Evolutionary conservation across 768 basidiomycete species (phyloP), one percentile per base, ranked within the genome.

Genomic region (Tulasnella calospora): DNA sequence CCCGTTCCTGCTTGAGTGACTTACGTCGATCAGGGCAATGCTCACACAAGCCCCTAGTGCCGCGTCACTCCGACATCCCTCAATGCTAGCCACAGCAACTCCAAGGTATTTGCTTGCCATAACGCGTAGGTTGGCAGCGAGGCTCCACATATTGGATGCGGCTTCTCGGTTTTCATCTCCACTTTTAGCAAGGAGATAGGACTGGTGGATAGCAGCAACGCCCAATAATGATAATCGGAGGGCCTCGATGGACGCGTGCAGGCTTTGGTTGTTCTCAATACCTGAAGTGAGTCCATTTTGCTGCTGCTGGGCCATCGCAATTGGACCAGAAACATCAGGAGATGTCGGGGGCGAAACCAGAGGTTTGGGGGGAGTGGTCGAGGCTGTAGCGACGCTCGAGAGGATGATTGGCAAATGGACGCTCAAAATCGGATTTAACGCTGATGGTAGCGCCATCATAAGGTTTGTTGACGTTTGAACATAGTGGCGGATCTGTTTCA

Each of bases 391-490:
- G 33, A 84, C 83, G 46, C 83, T 84, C 80, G 85, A 85, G 79
- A 87, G 82, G 35, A 86, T 84, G 80, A 87, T 84, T 38, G 86
- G 84, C 38, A 86, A 81, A 81, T 86, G 85, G 81, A 85, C 84
- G 77, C 84, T 84, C 72, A 87, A 81, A 82, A 88, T 83, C 33
- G 85, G 84, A 81, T 87, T 88, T 82, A 87, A 83, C 82, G 84
- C 81, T 27, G 80, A 80, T 71, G 85, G 86, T 71, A 86, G 82
- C 80, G 84, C 85, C 87, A 89, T 86, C 83, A 87, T 86, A 77
- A 87, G 83, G 81, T 86, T 86, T 79, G 87, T 85, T 67, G 86
- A 85, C 82, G 84, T 86, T 83, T 86, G 84, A 82, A 85, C 87
- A 84, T 85, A 87, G 84, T 83, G 83, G 81, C 80, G 82, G 82